A percentile compares a stretch with the other conserved stretches of the same genome.
Evolutionary conservation across 2,329 filamentous ascomycete genomes (phyloP).

Genomic region (Pseudogymnoascus sp.): DNA sequence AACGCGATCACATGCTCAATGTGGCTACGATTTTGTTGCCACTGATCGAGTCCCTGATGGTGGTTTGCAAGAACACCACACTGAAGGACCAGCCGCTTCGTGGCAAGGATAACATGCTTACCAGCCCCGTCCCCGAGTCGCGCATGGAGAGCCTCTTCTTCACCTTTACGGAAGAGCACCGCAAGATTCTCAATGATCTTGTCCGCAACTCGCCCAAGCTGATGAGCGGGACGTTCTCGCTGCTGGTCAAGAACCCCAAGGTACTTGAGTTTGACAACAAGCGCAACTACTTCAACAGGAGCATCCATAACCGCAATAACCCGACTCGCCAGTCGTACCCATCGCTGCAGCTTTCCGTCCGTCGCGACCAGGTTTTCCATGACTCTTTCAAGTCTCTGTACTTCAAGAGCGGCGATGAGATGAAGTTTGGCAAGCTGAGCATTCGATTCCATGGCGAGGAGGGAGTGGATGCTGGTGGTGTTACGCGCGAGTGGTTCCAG

Average conservation of each 20-base stretch:
- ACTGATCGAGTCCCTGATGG: conserved; percentile 94
- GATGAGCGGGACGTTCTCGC: conserved; percentile 95
- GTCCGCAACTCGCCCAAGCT: conserved; percentile 95
- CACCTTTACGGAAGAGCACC: conserved; percentile 93
- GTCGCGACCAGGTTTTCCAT: conserved; percentile 92
- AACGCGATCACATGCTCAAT: conserved; percentile 92
- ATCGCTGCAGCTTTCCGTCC: conserved; percentile 74
- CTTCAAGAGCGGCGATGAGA: conserved; percentile 92
- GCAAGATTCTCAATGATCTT: conserved; percentile 94
- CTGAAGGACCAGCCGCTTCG: conserved; percentile 28
- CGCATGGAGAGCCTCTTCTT: conserved; percentile 91
- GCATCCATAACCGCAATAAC: conserved; percentile 69
- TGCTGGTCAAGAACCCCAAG: conserved; percentile 97
- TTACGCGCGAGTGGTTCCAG: conserved; percentile 98
- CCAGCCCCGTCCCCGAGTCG: conserved; percentile 71
- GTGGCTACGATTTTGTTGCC: conserved; percentile 93
- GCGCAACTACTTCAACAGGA: conserved; percentile 95
- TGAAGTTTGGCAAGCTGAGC: conserved; percentile 98
- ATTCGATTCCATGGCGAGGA: conserved; percentile 97
- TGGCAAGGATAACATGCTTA: conserved; percentile 62
- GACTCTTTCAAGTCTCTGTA: conserved; percentile 98
- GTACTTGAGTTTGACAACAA: conserved; percentile 99
- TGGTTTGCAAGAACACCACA: conserved; percentile 96
- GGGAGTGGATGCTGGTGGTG: conserved; percentile 93
- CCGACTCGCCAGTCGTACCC: conserved; percentile 66